Base-by-base conservation (phyloP, 2,329 filamentous ascomycete species). In the Penicillium sp. region DNA sequence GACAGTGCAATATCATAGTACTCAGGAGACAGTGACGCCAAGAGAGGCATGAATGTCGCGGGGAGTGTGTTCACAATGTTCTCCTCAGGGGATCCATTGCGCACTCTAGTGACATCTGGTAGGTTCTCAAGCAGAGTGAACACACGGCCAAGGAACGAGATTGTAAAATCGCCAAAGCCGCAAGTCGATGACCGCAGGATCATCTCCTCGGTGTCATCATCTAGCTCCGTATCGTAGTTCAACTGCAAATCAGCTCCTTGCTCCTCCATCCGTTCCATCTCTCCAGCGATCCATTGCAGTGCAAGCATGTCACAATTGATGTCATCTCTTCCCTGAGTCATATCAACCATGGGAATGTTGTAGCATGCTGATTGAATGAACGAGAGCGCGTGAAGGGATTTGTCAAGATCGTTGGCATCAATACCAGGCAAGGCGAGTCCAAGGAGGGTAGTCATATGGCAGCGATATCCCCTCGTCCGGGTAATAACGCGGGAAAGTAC, bases 301-400 rank as follows among this genome's bases (percentile, higher is more conserved):
- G 95, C 94, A 60, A 96, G 76, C 69, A 84, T 85, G 15, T 89
- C 91, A 69, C 90, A 89, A 69, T 90, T 88, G 48, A 91, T 82
- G 62, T 88, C 85, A 49, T 86, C 84, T 57, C 84, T 81, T 48
- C 88, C 87, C 71, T 87, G 84, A 7, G 90, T 89, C 53, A 99
- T 80, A 61, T 96, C 90, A 59, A 90, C 87, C 71, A 99, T 91
- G 0, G 95, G 96, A 54, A 99, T 96, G 70, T 94, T 96, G 79
- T 97, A 98, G 60, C 92, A 94, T 12, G 98, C 91, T 59, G 91
- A 90, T 76, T 98, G 94, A 58, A 99, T 95, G 73, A 97, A 97
- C 66, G 93, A 91, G 59, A 99, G 82, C 0, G 95, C 96, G 75
- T 96, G 91, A 68, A 96, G 86, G 0, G 95, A 98, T 82, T 99